phyloP scores from a whole-genome alignment of 805 yeast species.

The Ogataea minuta region DNA sequence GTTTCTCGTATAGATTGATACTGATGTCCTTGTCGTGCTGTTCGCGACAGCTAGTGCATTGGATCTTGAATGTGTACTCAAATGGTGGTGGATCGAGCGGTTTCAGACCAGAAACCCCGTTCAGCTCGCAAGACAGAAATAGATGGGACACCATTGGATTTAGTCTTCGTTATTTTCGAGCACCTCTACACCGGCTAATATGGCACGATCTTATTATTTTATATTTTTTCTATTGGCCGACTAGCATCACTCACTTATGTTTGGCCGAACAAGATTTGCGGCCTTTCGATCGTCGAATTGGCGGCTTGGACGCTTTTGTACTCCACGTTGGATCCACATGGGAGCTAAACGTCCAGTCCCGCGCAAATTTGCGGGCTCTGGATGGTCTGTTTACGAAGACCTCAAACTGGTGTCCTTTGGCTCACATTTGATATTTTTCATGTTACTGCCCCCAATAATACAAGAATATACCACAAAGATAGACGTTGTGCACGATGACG shows the following conservation, averaged over 20 bases:
- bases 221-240: conserved; percentile 7
- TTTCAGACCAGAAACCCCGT: conserved; percentile 35
- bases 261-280: conserved; percentile 5
- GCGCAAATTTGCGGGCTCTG: conserved; percentile 4
- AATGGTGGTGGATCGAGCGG: conserved; percentile 69
- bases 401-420: conserved; percentile 31
- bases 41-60: conserved; percentile 80
- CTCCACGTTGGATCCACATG: conserved; percentile 15
- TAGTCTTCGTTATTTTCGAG: not conserved
- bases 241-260: conserved; percentile 1
- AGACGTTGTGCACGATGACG: conserved; percentile 31
- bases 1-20: conserved; percentile 64
- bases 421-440: conserved; percentile 32
- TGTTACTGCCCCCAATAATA: conserved; percentile 30
- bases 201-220: conserved; percentile 1
- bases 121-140: conserved; percentile 36
- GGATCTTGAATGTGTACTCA: conserved; percentile 70
- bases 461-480: conserved; percentile 29
- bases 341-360: conserved; percentile 13
- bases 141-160: conserved; percentile 27
- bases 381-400: conserved; percentile 31
- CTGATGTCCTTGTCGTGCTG: conserved; percentile 66
- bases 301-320: conserved; percentile 3
- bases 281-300: conserved; percentile 3
- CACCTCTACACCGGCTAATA: conserved; percentile 3